A percentile compares a stretch with the other conserved stretches of the same genome.
Conservation (phyloP, 768 basidiomycete species). For the Cyclocybe cylindracea region DNA sequence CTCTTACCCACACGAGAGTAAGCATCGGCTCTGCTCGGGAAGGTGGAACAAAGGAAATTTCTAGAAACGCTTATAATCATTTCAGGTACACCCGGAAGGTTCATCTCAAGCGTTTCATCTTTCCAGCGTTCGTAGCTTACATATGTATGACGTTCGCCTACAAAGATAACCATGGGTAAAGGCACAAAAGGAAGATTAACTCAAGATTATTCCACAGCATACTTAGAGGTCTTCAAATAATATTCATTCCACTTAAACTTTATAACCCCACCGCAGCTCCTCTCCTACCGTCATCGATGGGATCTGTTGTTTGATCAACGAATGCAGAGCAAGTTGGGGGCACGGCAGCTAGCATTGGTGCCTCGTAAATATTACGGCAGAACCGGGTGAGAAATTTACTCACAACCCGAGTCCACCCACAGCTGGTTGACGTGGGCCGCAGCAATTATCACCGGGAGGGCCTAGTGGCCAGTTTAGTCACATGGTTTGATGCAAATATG, state of each 20-base stretch:
- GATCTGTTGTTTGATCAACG: background rate
- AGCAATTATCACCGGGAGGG: background rate
- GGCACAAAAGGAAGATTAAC: no score
- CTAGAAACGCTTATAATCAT: no score
- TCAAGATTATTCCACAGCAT: no score
- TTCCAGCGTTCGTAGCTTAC: background rate
- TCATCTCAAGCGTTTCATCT: background rate
- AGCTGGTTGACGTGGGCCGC: background rate
- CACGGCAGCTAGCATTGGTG: slow-evolving; percentile 14
- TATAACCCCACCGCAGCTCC: background rate
- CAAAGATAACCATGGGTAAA: no score
- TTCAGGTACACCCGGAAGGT: no score
- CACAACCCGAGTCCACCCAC: background rate
- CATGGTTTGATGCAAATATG: background rate
- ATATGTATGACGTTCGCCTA: no score
- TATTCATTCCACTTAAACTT: background rate
- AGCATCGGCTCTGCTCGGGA: no score
- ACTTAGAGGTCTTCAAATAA: no score
- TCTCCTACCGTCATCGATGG: background rate
- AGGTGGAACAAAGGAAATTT: no score
- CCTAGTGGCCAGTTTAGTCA: background rate
- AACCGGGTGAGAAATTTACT: background rate
- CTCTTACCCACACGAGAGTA: no score
- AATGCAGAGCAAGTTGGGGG: slow-evolving; percentile 16
- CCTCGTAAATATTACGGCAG: background rate